Evolutionary conservation across 257 asterid species (phyloP), one percentile per base, ranked within the genome.

Genomic region (Ballota nigra): DNA sequence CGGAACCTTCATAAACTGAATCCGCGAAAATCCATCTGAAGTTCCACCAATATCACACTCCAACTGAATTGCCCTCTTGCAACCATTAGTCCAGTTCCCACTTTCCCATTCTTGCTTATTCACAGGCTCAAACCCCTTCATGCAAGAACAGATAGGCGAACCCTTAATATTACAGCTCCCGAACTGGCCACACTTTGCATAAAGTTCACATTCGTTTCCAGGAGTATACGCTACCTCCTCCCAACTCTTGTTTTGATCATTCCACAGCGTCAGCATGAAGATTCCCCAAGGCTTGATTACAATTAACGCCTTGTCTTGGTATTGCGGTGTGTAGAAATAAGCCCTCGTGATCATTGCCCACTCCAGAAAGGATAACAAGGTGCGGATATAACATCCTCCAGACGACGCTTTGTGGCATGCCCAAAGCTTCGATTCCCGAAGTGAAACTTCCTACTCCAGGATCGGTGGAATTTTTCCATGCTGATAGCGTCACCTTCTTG

Each of bases 401-500:
- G 15, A 61, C 67, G 69, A 22, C 60, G 8, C 69, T 52, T 33
- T 86, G 86, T 0, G 83, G 83, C 58, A 84, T 62, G 4, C n/a
- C 33, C 28, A 1, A n/a, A 2, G 76, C 77, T 5, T 56, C 72
- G 19, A 82, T 77, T 10, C 87, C 86, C 0, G 31, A 8, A 1
- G 80, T 67, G 75, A 75, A 86, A 59, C 45, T 62, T 3, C 91
- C 88, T 0, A 16, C 24, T 11, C 1, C 62, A 0, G 91, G 91
- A 40, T 86, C 71, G 45, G 77, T n/a, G 18, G 10, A 73, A 36
- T 64, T 80, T 71, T 56, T 82, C 87, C 91, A 84, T 0, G 91
- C 40, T 10, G 81, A 69, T 13, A 76, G 0, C 8, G 24, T 16
- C 31, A 82, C 79, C 56, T 52, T 80, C 6, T 36, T 15, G 4